Conservation (phyloP, 2,329 filamentous ascomycete genomes). For the Aureobasidium sp. region DNA sequence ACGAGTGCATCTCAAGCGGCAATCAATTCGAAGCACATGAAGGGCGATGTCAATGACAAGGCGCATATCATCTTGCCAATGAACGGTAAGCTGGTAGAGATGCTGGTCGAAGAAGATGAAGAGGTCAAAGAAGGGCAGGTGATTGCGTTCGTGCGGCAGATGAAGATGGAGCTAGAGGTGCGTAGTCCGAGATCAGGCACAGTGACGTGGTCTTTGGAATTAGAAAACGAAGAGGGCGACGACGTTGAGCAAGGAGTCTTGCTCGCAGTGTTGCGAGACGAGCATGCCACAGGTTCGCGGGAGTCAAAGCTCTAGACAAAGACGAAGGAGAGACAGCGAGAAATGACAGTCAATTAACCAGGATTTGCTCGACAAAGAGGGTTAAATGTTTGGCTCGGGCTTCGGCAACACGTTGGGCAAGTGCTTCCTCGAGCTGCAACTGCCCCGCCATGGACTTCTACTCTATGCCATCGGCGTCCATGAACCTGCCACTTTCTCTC, state of each 20-base stretch:
- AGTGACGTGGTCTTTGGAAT: conserved; percentile 47
- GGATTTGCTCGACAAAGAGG: neutral
- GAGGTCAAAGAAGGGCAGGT: conserved; percentile 44
- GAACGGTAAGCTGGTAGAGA: conserved; percentile 53
- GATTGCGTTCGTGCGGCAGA: conserved; percentile 55
- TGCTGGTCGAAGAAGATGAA: conserved; percentile 50
- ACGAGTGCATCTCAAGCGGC: conserved; percentile 38
- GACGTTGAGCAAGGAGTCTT: conserved; percentile 36
- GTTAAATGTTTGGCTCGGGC: neutral
- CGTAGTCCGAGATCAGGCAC: conserved; percentile 42
- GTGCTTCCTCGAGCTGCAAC: neutral
- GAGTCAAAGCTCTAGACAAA: neutral
- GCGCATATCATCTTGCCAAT: conserved; percentile 51
- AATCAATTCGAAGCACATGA: conserved; percentile 37
- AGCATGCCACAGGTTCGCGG: neutral
- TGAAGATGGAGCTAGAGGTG: conserved; percentile 65
- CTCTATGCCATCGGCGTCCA: neutral
- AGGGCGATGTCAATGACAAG: conserved; percentile 44
- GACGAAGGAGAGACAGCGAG: neutral
- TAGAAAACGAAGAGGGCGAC: conserved; percentile 49
- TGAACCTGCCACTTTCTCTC: neutral
- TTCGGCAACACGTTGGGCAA: neutral
- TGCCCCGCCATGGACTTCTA: neutral
- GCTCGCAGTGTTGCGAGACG: neutral
- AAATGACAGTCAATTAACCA: neutral